A percentile compares a stretch with the other conserved stretches of the same genome.
Evolutionary conservation across 2,329 filamentous ascomycete species (phyloP).

Genomic region (Beauveria bassiana): DNA sequence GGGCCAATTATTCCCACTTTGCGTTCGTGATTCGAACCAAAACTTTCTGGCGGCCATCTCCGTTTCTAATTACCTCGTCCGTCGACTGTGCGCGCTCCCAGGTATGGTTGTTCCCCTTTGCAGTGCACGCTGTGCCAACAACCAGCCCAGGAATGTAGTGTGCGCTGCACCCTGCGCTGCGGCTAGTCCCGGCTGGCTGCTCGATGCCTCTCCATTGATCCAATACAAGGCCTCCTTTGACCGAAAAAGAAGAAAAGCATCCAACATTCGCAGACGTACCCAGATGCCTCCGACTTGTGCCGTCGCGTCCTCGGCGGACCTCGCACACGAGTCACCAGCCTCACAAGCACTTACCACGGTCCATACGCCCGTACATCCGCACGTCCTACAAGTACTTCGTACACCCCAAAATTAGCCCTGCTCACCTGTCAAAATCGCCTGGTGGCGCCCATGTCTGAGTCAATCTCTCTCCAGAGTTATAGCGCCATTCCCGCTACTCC

Average conservation of each 20-base stretch:
- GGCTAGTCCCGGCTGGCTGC: constrained; percentile 6
- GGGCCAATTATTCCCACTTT: neutral
- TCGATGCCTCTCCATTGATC: neutral
- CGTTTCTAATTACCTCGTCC: neutral
- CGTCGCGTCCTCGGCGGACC: neutral
- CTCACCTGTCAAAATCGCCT: constrained; percentile 10
- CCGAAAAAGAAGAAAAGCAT: neutral
- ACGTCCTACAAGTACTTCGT: too few relatives aligned
- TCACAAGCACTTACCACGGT: too few relatives aligned
- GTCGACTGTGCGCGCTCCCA: neutral
- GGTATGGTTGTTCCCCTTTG: neutral
- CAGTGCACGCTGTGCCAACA: neutral
- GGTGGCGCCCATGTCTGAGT: constrained; percentile 11
- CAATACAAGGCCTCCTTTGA: neutral
- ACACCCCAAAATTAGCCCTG: neutral
- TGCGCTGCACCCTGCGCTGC: neutral
- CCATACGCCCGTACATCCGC: too few relatives aligned
- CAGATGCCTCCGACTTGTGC: neutral
- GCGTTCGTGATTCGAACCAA: neutral
- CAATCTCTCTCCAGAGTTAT: constrained; percentile 11
- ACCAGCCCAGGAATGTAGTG: neutral
- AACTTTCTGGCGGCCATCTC: neutral
- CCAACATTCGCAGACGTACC: neutral
- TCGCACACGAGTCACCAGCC: too few relatives aligned
- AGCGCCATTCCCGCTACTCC: constrained; percentile 4